A percentile compares a stretch with the other conserved stretches of the same genome.
phyloP scores from a whole-genome alignment of 2,329 filamentous ascomycete genomes.

The Lecanoromycetidae sp. region DNA sequence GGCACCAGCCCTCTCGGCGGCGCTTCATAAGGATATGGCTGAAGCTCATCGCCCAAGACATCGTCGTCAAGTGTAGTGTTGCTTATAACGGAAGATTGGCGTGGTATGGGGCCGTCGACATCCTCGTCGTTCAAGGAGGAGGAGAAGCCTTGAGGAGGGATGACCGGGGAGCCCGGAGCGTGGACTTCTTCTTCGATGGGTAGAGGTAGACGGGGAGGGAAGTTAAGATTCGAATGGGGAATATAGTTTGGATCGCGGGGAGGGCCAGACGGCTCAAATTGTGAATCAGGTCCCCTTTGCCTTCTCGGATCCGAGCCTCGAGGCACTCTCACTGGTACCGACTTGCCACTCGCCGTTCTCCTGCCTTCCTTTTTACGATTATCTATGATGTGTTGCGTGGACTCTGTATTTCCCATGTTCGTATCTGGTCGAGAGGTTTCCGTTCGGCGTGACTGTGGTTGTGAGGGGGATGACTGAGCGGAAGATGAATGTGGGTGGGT shows the following conservation, averaged over 20 bases:
- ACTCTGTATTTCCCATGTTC: slow-evolving; percentile 32
- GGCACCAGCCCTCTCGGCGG: slow-evolving; percentile 59
- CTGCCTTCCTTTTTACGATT: slow-evolving; percentile 22
- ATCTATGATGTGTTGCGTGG: slow-evolving; percentile 12
- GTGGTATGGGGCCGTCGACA: slow-evolving; percentile 41
- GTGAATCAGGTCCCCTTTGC: slow-evolving; percentile 18
- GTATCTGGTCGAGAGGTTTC: too few relatives aligned
- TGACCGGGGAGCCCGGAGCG: slow-evolving; percentile 80
- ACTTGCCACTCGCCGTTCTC: slow-evolving; percentile 8
- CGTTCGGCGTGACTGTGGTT: slow-evolving; percentile 16
- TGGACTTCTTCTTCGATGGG: slow-evolving; percentile 88
- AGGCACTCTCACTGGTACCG: slow-evolving; percentile 16
- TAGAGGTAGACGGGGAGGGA: slow-evolving; percentile 74
- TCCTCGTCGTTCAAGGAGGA: slow-evolving; percentile 42
- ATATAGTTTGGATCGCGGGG: slow-evolving; percentile 21
- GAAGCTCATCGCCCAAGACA: slow-evolving; percentile 62
- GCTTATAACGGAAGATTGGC: slow-evolving; percentile 43
- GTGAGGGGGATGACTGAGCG: slow-evolving; percentile 5
- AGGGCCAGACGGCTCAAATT: slow-evolving; percentile 40
- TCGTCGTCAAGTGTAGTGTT: slow-evolving; percentile 54
- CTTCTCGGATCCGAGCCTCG: slow-evolving; percentile 14
- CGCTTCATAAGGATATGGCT: slow-evolving; percentile 51
- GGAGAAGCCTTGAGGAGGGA: slow-evolving; percentile 53
- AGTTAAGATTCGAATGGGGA: slow-evolving; percentile 30
- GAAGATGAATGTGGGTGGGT: too few relatives aligned